These are phyloP conservation scores for Pseudoperonospora humuli DNA, from an alignment of 352 stramenopile genomes.

Conservation along the genomic window DNA sequence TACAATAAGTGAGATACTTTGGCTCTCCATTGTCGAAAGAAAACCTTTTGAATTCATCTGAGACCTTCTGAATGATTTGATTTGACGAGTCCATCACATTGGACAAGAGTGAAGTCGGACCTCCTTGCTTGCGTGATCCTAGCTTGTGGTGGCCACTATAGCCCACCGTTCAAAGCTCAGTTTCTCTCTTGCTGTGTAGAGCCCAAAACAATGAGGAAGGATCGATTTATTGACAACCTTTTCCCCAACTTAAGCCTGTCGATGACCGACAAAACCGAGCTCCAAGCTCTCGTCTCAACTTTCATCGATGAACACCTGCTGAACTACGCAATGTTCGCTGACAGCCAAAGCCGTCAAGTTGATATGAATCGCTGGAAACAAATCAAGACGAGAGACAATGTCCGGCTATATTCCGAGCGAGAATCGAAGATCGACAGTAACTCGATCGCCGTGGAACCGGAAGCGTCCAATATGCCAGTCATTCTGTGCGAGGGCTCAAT, in stretches of 20 bases:
- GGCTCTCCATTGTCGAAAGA: too few species aligned
- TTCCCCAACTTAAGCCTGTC: conserved; percentile 22
- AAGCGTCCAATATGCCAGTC: conserved; percentile 13
- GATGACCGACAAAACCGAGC: conserved; percentile 18
- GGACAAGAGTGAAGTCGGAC: too few species aligned
- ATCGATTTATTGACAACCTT: conserved; percentile 22
- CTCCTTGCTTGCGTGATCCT: too few species aligned
- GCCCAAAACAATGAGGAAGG: conserved; percentile 15
- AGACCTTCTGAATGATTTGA: too few species aligned
- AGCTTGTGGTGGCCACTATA: too few species aligned
- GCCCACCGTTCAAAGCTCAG: conserved; percentile 3
- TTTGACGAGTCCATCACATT: too few species aligned
- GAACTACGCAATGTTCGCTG: conserved; percentile 26
- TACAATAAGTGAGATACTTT: too few species aligned
- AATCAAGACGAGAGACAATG: conserved; percentile 24
- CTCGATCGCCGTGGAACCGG: neutral
- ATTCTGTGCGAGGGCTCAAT: conserved; percentile 26
- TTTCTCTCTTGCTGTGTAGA: conserved; percentile 9
- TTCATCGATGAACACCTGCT: conserved; percentile 28
- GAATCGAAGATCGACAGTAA: conserved; percentile 3
- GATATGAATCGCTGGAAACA: conserved; percentile 30
- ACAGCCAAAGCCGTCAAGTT: conserved; percentile 16
- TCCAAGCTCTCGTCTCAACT: conserved; percentile 20
- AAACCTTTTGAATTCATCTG: too few species aligned
- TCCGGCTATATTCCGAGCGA: conserved; percentile 24